A percentile compares a stretch with the other conserved stretches of the same genome.
phyloP scores from a whole-genome alignment of 169 alveolate species.

The Miamiensis avidus region DNA sequence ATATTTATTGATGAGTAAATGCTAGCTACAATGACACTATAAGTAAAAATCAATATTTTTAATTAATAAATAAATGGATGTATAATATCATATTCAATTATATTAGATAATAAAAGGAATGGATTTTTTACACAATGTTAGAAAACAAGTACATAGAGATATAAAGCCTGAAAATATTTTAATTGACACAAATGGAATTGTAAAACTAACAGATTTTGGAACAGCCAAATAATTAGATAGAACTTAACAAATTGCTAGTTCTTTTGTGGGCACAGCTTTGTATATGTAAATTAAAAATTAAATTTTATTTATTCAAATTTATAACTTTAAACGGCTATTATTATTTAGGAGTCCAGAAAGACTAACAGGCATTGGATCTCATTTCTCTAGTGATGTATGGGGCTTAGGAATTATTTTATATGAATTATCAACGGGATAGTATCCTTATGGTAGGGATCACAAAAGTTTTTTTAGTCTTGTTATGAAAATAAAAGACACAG shows the following conservation, averaged over 20 bases:
- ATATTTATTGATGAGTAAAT: slow-evolving; percentile 31
- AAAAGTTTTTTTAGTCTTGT: slow-evolving; percentile 8
- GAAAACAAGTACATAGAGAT: slow-evolving; percentile 42
- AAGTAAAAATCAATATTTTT: slow-evolving; percentile 37
- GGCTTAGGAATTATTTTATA: slow-evolving; percentile 31
- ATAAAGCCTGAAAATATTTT: slow-evolving; percentile 49
- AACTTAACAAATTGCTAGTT: slow-evolving; percentile 12
- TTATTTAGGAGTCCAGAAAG: slow-evolving; percentile 34
- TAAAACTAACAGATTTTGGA: slow-evolving; percentile 50
- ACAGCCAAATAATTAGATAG: slow-evolving; percentile 36
- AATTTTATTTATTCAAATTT: too few species aligned
- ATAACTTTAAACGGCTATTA: too few species aligned
- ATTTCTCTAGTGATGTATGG: slow-evolving; percentile 32
- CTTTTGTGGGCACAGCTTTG: slow-evolving; percentile 29
- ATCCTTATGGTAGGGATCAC: slow-evolving; percentile 23
- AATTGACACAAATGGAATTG: slow-evolving; percentile 42
- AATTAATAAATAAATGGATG: slow-evolving; percentile 35
- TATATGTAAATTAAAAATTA: slow-evolving; percentile 13
- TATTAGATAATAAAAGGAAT: slow-evolving; percentile 58
- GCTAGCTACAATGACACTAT: slow-evolving; percentile 24
- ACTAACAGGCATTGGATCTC: slow-evolving; percentile 21
- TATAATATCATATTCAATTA: slow-evolving; percentile 30
- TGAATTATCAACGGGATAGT: slow-evolving; percentile 29
- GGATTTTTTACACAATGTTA: slow-evolving; percentile 56
- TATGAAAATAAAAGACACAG: neutral